Evolutionary conservation across 2,329 filamentous ascomycete genomes (phyloP).

Genomic region (Phialocephala subalpina): DNA sequence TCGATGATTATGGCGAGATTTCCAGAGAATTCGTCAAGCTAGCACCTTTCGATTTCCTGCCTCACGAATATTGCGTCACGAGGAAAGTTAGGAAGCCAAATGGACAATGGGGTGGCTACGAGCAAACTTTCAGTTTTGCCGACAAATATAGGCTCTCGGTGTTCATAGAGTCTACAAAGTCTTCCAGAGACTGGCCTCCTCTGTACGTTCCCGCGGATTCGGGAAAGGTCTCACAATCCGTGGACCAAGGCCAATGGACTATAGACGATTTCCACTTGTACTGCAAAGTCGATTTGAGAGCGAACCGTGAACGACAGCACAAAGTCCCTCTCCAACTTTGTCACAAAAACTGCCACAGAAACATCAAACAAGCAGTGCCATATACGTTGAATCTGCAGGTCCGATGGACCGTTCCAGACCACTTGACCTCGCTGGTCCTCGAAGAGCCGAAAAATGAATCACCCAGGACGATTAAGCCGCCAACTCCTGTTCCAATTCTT

Average conservation of each 20-base stretch:
- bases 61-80: slow-evolving; percentile 33
- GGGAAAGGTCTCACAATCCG: slow-evolving; percentile 12
- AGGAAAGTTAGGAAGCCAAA: slow-evolving; percentile 25
- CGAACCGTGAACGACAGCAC: slow-evolving; percentile 19
- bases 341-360: slow-evolving; percentile 10
- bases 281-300: slow-evolving; percentile 10
- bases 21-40: slow-evolving; percentile 28
- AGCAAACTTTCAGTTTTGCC: slow-evolving; percentile 27
- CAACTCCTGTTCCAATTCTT: not conserved
- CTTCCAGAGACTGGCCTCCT: slow-evolving; percentile 36
- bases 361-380: slow-evolving; percentile 16
- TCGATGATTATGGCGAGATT: slow-evolving; percentile 22
- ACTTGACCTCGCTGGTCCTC: slow-evolving; percentile 11
- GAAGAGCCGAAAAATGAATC: slow-evolving; percentile 11
- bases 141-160: slow-evolving; percentile 35
- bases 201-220: slow-evolving; percentile 22
- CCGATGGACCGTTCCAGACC: slow-evolving; percentile 36
- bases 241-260: slow-evolving; percentile 10
- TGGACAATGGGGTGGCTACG: slow-evolving; percentile 22
- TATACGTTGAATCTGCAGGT: slow-evolving; percentile 32
- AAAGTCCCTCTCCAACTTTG: slow-evolving; percentile 16
- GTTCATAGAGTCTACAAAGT: slow-evolving; percentile 24
- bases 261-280: slow-evolving; percentile 23
- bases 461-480: not conserved
- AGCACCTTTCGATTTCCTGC: slow-evolving; percentile 32